phyloP scores from a whole-genome alignment of 2,329 filamentous ascomycete species.

The Ophiostoma sp. region DNA sequence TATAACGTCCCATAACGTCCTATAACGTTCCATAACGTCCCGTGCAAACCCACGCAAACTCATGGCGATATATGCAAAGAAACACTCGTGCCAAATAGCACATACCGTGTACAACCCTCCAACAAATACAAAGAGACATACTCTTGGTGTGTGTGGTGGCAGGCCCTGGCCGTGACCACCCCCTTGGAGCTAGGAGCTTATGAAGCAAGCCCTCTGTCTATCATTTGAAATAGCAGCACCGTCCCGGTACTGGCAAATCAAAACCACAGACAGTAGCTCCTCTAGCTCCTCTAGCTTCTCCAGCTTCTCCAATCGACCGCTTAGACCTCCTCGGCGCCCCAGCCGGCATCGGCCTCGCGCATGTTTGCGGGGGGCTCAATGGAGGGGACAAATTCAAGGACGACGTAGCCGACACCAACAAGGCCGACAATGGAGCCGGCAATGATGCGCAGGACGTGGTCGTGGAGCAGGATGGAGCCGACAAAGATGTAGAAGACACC shows the following conservation, averaged over 20 bases:
- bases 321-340: slow-evolving; percentile 73
- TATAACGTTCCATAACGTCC: background rate
- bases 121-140: background rate
- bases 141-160: background rate
- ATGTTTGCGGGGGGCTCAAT: slow-evolving; percentile 78
- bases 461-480: slow-evolving; percentile 74
- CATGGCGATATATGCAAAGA: slow-evolving; percentile 2
- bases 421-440: slow-evolving; percentile 73
- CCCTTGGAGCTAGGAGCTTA: too few species aligned
- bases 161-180: background rate
- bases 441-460: slow-evolving; percentile 61
- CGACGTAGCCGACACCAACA: slow-evolving; percentile 71
- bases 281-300: background rate
- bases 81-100: background rate
- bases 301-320: background rate
- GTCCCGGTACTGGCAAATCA: background rate
- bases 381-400: slow-evolving; percentile 69
- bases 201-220: background rate
- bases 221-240: background rate
- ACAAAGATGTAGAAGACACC: slow-evolving; percentile 97
- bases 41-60: background rate
- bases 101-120: background rate
- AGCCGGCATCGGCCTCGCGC: slow-evolving; percentile 69
- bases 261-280: background rate
- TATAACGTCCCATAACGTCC: background rate